Evolutionary conservation across 1,284 basidiomycete genomes (phyloP).

Genomic region (Athelia sp.): DNA sequence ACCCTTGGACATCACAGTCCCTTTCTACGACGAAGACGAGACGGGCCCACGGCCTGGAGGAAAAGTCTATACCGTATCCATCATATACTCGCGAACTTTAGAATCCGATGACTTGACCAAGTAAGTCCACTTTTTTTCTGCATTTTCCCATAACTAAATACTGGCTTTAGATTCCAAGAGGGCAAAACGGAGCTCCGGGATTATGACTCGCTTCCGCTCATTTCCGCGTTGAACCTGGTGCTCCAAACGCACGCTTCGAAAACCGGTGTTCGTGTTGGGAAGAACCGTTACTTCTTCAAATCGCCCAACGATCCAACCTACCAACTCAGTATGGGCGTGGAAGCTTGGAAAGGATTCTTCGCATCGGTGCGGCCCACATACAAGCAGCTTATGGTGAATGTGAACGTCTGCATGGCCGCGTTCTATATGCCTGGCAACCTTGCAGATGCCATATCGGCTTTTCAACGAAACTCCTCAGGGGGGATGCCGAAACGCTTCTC

Average conservation of each 20-base stretch:
- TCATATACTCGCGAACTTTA: slow-evolving; percentile 43
- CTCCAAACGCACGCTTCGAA: slow-evolving; percentile 52
- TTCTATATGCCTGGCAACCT: slow-evolving; percentile 64
- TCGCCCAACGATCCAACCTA: slow-evolving; percentile 14
- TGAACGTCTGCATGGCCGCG: slow-evolving; percentile 70
- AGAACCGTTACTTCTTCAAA: slow-evolving; percentile 59
- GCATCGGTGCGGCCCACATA: slow-evolving; percentile 59
- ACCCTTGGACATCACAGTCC: slow-evolving; percentile 43
- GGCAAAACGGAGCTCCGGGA: slow-evolving; percentile 36
- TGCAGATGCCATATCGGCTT: slow-evolving; percentile 47
- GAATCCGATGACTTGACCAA: slow-evolving; percentile 35
- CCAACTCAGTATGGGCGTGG: slow-evolving; percentile 42
- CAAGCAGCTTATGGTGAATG: slow-evolving; percentile 68
- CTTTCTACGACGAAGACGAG: slow-evolving; percentile 54
- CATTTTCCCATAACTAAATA: background rate
- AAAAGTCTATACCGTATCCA: slow-evolving; percentile 45
- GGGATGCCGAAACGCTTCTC: slow-evolving; percentile 45
- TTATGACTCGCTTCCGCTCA: slow-evolving; percentile 47
- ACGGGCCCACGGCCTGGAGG: slow-evolving; percentile 32
- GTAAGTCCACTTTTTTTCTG: slow-evolving; percentile 33
- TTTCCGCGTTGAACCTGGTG: slow-evolving; percentile 63
- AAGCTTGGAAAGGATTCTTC: slow-evolving; percentile 64
- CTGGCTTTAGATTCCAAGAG: slow-evolving; percentile 40
- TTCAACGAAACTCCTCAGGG: slow-evolving; percentile 35
- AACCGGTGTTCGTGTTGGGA: slow-evolving; percentile 52